phyloP scores from a whole-genome alignment of 192 early-diverging fungal genomes.

The Backusella luteola region DNA sequence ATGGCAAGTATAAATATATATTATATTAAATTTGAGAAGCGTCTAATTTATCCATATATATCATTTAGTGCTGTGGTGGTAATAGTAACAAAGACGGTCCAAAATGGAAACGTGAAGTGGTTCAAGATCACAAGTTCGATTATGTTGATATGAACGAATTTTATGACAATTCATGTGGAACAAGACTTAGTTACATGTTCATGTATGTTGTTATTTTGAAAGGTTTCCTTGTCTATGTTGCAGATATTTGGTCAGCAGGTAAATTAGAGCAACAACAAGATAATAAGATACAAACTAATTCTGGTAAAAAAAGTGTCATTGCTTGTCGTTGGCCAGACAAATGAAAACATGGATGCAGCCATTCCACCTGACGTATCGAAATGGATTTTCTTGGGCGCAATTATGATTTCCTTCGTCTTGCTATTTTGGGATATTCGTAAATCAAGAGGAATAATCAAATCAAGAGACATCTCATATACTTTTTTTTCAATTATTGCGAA shows the following conservation, averaged over 20 bases:
- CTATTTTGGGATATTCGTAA: conserved; percentile 70
- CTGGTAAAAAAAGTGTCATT: conserved; percentile 25
- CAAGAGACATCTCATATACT: conserved; percentile 73
- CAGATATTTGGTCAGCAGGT: conserved; percentile 75
- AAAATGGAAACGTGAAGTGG: conserved; percentile 78
- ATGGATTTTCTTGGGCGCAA: conserved; percentile 59
- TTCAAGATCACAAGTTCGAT: conserved; percentile 88
- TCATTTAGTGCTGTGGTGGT: neutral
- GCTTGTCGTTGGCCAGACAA: conserved; percentile 23
- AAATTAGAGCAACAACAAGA: neutral
- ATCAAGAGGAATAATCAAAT: conserved; percentile 58
- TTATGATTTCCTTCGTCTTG: conserved; percentile 67
- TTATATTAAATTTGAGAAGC: neutral
- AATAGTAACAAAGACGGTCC: conserved; percentile 34
- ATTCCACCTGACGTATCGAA: conserved; percentile 39
- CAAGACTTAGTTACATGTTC: conserved; percentile 50
- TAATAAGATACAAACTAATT: neutral
- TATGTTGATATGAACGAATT: conserved; percentile 85
- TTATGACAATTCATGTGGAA: conserved; percentile 44
- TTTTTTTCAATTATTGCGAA: conserved; percentile 75
- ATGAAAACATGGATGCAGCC: conserved; percentile 11
- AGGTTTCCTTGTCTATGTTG: conserved; percentile 74
- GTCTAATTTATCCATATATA: neutral
- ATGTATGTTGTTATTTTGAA: conserved; percentile 71
- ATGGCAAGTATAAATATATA: neutral